Conservation (phyloP, 495 filamentous ascomycete species). For the Neurospora sp. region DNA sequence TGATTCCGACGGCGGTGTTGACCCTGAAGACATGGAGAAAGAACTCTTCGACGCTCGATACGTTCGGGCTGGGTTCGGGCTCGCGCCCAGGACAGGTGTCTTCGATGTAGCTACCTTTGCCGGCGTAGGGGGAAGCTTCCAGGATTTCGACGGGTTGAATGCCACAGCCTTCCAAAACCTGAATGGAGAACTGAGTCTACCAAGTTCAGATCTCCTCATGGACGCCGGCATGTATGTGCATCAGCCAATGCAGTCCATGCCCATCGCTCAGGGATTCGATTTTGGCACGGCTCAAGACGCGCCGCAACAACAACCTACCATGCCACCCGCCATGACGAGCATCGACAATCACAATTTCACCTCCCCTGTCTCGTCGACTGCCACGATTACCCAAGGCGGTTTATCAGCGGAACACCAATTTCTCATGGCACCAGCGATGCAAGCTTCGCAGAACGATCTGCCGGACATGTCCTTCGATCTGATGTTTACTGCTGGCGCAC, state of each 20-base stretch:
- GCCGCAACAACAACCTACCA: slow-evolving; percentile 7
- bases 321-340: slow-evolving; percentile 16
- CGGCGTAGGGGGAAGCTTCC: slow-evolving; percentile 23
- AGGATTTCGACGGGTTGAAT: slow-evolving; percentile 8
- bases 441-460: slow-evolving; percentile 7
- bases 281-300: slow-evolving; percentile 7
- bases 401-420: slow-evolving; percentile 12
- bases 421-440: slow-evolving; percentile 4
- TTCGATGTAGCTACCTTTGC: slow-evolving; percentile 20
- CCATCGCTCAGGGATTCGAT: slow-evolving; percentile 32
- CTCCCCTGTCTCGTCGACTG: slow-evolving; percentile 30
- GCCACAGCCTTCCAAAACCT: slow-evolving; percentile 3
- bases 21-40: slow-evolving; percentile 25
- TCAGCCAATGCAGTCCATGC: slow-evolving; percentile 19
- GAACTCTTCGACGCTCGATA: slow-evolving; percentile 11
- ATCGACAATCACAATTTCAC: slow-evolving; percentile 25
- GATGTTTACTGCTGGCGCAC: slow-evolving; percentile 8
- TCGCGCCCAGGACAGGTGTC: slow-evolving; percentile 4
- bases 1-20: slow-evolving; percentile 14
- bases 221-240: slow-evolving; percentile 15
- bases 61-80: slow-evolving; percentile 5
- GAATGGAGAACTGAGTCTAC: slow-evolving; percentile 9
- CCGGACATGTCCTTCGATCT: slow-evolving; percentile 23
- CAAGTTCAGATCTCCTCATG: slow-evolving; percentile 10
- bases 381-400: slow-evolving; percentile 28